Percentiles rank a stretch among this genome's conserved stretches.
Evolutionary conservation across 73 alveolate genomes (phyloP).

Genomic region (Paramecium octaurelia): DNA sequence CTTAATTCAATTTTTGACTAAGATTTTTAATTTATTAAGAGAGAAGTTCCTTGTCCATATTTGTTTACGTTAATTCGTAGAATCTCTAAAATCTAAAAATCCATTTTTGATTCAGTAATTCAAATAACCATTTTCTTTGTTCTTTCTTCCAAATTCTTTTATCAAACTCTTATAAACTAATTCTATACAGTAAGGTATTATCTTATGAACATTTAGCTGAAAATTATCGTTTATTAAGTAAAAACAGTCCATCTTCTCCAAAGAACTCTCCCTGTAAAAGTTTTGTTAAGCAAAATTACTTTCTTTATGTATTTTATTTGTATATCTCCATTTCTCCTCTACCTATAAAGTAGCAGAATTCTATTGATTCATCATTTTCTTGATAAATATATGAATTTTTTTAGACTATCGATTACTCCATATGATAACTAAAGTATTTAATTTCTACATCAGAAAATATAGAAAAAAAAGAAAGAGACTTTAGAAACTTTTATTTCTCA

Average conservation of each 20-base stretch:
- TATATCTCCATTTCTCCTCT: background rate
- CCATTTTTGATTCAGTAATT: background rate
- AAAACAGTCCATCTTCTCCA: background rate
- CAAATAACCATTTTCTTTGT: background rate
- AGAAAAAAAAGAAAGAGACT: background rate
- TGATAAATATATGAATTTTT: background rate
- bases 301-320: background rate
- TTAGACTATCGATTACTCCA: background rate
- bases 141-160: conserved; percentile 3
- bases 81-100: background rate
- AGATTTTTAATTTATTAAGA: background rate
- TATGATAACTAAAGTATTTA: background rate
- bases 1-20: background rate
- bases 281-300: background rate
- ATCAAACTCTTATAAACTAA: background rate
- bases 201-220: background rate
- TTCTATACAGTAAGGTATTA: background rate
- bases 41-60: background rate
- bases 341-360: background rate
- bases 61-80: background rate
- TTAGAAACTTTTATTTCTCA: background rate
- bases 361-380: background rate
- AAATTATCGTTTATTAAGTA: background rate
- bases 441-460: background rate
- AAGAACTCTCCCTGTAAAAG: background rate